Base-by-base conservation (phyloP, 352 stramenopile genomes). In the Phytopythium kandeliae region DNA sequence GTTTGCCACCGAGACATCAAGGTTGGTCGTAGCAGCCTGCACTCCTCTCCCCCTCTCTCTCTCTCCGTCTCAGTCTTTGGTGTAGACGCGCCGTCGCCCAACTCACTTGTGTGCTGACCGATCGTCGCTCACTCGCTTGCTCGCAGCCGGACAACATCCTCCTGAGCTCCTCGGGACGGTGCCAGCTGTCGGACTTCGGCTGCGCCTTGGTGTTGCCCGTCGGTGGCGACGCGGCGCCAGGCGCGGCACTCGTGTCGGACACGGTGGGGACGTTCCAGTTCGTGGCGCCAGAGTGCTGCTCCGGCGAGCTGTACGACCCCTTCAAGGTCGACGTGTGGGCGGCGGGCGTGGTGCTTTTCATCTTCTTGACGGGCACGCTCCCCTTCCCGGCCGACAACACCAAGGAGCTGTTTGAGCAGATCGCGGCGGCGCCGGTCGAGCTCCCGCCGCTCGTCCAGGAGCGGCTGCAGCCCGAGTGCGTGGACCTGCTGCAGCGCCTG, bases 211-310 rank as follows among this genome's bases (percentile, higher is more conserved):
- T 34, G 0, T 61, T 78, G 12, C 44, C 44, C 44, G 26, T 25
- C n/a, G 36, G 22, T 31, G 19, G 5, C 0, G 33, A 8, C 9
- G 40, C 40, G 46, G 52, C 49, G 10, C 28, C 4, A 7, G 31
- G 7, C 31, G 26, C 25, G 19, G 43, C 59, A 21, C 49, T 84
- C 8, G 51, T 96, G 26, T 81, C 72, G 7, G 78, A 96, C 43
- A 96, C 89, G 1, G 71, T 87, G 31, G 89, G 89, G 19, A 96
- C 89, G n/a, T 96, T 91, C 55, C 85, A 92, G 53, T 97, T 97
- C 48, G 49, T 95, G 5, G 78, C 85, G 4, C 87, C 89, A n/a
- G 89, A 97, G 54, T 92, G 79, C 57, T 94, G 86, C 55, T 80
- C 67, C 4, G 86, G 86, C 4, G 80, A 93, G 21, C 67, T 63